Base-by-base conservation (phyloP, 2,329 filamentous ascomycete species). In the Hymenoscyphus fraxineus region DNA sequence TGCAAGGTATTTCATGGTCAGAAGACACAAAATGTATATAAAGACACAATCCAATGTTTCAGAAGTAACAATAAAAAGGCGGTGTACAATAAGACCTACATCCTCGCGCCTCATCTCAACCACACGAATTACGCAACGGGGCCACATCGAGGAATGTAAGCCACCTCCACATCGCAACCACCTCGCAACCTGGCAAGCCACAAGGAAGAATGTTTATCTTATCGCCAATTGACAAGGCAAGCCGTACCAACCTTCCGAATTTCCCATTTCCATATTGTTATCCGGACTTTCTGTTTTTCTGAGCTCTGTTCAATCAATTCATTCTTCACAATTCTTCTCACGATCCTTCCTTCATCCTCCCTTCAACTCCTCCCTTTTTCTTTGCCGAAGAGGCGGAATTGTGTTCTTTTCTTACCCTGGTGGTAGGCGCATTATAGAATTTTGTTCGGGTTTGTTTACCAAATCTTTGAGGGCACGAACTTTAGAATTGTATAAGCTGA, bases 141-240 rank as follows among this genome's bases (percentile, higher is more conserved):
- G 44, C 44, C 44, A 51, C 22, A 10, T 19, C 15, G n/a, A n/a
- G 44, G 44, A 51, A 51, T 51, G 44, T 22, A 51, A n/a, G 22
- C 19, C 44, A 51, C 44, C 44, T 22, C 44, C n/a, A n/a, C n/a
- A 22, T 19, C 44, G 44, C 19, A 22, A 16, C 44, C 44, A 51
- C 44, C 15, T 10, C n/a, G 15, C 44, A 51, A 51, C 7, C 44
- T n/a, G 22, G 22, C 35, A 51, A 51, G 44, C 44, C 44, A 51
- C 44, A 19, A 51, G 44, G 44, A 51, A 51, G 44, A 51, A 51
- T 51, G 44, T 51, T 51, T 51, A 22, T 51, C 44, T 51, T 51
- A 51, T 22, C 44, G 16, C n/a, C 7, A 6, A 6, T 44, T n/a
- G n/a, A 22, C 19, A 51, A 51, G 44, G 44, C 44, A n/a, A n/a